These are phyloP conservation scores for Hippophae gyantsensis DNA, from an alignment of 306 rosid species.

Conservation along the genomic window DNA sequence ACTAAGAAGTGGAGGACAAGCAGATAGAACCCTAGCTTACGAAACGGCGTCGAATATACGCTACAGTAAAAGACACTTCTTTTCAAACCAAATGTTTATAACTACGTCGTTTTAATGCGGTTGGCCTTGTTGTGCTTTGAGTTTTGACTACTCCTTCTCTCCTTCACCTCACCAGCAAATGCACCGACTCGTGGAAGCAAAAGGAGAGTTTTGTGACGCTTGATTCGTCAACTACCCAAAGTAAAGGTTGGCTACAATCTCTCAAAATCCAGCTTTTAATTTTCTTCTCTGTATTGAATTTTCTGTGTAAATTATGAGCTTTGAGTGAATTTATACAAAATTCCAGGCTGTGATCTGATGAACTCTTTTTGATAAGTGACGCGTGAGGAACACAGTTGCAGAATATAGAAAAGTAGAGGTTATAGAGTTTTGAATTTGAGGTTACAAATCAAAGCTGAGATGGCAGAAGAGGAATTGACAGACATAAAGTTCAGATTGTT, in stretches of 20 bases:
- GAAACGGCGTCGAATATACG: constrained; percentile 7
- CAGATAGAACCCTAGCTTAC: background rate
- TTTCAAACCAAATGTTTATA: background rate
- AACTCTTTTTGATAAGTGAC: constrained; percentile 1
- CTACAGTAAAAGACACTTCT: background rate
- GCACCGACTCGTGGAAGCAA: constrained; percentile 12
- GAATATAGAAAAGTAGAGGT: background rate
- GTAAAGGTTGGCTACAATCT: constrained; percentile 6
- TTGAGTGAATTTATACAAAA: constrained; percentile 1
- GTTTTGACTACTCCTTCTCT: background rate
- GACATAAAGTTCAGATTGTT: constrained; percentile 76
- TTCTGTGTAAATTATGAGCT: background rate
- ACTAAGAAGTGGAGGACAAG: background rate
- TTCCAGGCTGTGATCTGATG: constrained; percentile 12
- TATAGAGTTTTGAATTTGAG: constrained; percentile 7
- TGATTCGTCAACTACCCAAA: constrained; percentile 1
- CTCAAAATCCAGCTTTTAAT: background rate
- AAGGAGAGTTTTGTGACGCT: background rate
- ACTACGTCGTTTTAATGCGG: constrained; percentile 22
- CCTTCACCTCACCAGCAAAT: constrained; percentile 23
- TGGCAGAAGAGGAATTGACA: constrained; percentile 83
- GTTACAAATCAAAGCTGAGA: constrained; percentile 29
- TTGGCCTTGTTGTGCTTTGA: background rate
- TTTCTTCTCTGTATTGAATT: background rate
- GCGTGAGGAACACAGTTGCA: background rate